phyloP scores from a whole-genome alignment of 176 grass and related monocot genomes.

The Areca catechu region DNA sequence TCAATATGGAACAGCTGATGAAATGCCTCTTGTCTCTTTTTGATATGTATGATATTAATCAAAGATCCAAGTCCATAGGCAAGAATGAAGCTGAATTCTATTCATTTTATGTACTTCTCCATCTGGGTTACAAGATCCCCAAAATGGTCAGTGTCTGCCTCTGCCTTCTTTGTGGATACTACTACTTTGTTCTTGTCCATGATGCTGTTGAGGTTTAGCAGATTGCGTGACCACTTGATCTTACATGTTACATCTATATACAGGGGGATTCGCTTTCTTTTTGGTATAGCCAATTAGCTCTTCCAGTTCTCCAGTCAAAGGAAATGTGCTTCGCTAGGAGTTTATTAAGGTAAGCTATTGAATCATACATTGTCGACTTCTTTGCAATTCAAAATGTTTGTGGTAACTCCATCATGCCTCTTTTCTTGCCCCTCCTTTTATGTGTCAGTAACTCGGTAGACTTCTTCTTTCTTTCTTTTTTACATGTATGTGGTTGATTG shows the following conservation, averaged over 20 bases:
- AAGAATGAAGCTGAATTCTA: slow-evolving; percentile 61
- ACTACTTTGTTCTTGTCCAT: slow-evolving; percentile 7
- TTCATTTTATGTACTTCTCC: slow-evolving; percentile 82
- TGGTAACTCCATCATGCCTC: background rate
- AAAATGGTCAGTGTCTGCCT: slow-evolving; percentile 47
- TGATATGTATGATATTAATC: slow-evolving; percentile 54
- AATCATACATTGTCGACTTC: background rate
- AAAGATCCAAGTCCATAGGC: slow-evolving; percentile 27
- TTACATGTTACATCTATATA: slow-evolving; percentile 12
- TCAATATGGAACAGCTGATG: slow-evolving; percentile 83
- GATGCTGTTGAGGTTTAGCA: slow-evolving; percentile 5
- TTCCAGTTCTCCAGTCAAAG: slow-evolving; percentile 44
- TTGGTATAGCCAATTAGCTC: slow-evolving; percentile 58
- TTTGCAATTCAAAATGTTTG: too few species aligned
- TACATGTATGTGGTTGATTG: background rate
- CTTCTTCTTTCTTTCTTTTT: background rate
- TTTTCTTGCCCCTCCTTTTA: background rate
- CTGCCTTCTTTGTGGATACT: slow-evolving; percentile 8
- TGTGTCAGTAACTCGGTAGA: background rate
- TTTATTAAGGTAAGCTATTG: slow-evolving; percentile 55
- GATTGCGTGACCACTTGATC: slow-evolving; percentile 7
- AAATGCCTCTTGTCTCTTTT: slow-evolving; percentile 77
- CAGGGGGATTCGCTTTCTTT: slow-evolving; percentile 81
- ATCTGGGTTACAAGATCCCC: slow-evolving; percentile 62
- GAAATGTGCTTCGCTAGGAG: slow-evolving; percentile 81